Evolutionary conservation across 148 eudicot species (phyloP).

Genomic region (Dysphania ambrosioides): DNA sequence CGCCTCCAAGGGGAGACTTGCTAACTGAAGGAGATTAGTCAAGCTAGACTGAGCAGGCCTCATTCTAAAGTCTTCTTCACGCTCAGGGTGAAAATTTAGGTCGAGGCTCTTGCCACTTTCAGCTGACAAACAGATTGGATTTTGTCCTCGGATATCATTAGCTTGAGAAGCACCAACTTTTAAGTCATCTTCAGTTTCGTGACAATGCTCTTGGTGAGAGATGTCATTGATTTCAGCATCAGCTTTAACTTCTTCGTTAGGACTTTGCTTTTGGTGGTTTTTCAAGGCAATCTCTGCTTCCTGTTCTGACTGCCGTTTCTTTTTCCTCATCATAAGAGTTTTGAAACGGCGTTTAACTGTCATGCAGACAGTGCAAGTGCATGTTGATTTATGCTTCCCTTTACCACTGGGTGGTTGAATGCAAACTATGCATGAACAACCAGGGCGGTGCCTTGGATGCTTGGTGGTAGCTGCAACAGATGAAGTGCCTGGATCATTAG

Average conservation of each 20-base stretch:
- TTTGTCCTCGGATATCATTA: neutral
- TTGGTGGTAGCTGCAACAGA: constrained; percentile 65
- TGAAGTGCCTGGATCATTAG: constrained; percentile 36
- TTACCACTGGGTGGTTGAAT: constrained; percentile 81
- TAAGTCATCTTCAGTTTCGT: constrained; percentile 21
- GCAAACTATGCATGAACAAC: constrained; percentile 79
- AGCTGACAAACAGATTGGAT: neutral
- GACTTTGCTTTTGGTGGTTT: constrained; percentile 33
- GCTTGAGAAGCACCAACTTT: neutral
- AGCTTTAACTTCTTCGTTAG: constrained; percentile 34
- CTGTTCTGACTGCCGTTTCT: constrained; percentile 60
- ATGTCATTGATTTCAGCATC: constrained; percentile 7
- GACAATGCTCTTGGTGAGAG: constrained; percentile 15
- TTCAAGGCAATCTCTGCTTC: constrained; percentile 58
- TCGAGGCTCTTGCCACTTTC: constrained; percentile 43
- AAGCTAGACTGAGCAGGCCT: constrained; percentile 34
- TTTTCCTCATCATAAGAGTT: constrained; percentile 70
- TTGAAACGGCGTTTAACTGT: constrained; percentile 78
- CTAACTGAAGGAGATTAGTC: constrained; percentile 53
- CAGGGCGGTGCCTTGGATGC: constrained; percentile 80
- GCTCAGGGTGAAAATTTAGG: constrained; percentile 44
- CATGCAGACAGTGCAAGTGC: constrained; percentile 69
- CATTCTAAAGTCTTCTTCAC: constrained; percentile 25
- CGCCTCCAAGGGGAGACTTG: constrained; percentile 46
- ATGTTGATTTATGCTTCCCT: constrained; percentile 71